Conservation (phyloP, 2,329 filamentous ascomycete genomes). For the Pyrenochaeta sp. region DNA sequence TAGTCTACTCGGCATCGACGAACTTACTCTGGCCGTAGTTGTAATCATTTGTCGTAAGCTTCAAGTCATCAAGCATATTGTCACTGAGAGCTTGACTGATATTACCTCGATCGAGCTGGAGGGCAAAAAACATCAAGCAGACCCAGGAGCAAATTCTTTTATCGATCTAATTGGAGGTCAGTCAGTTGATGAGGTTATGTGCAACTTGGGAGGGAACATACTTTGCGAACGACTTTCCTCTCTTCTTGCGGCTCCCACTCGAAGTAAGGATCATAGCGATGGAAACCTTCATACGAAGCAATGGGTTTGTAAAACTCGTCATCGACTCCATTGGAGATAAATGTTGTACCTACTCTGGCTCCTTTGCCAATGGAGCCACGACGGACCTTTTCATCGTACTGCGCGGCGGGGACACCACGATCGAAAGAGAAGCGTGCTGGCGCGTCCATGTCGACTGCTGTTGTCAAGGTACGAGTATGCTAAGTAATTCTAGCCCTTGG, state of each 20-base stretch:
- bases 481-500: background rate
- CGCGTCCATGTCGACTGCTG: background rate
- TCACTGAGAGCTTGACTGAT: conserved; percentile 48
- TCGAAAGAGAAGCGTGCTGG: conserved; percentile 3
- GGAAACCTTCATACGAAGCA: conserved; percentile 63
- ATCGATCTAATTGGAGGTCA: conserved; percentile 52
- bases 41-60: conserved; percentile 44
- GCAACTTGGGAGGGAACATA: conserved; percentile 22
- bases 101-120: conserved; percentile 60
- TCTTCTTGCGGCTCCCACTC: conserved; percentile 66
- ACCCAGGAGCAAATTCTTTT: conserved; percentile 59
- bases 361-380: background rate
- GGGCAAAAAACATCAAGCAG: conserved; percentile 63
- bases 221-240: conserved; percentile 61
- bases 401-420: background rate
- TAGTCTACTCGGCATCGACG: background rate
- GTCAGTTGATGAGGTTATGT: background rate
- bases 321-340: conserved; percentile 1
- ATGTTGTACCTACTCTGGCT: background rate
- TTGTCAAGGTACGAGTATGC: background rate
- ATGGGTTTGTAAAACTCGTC: conserved; percentile 4
- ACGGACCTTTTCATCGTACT: conserved; percentile 1
- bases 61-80: conserved; percentile 40
- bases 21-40: conserved; percentile 42
- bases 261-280: conserved; percentile 65